Evolutionary conservation across 495 filamentous ascomycete genomes (phyloP), one percentile per base, ranked within the genome.

Genomic region (Podospora appendiculata): DNA sequence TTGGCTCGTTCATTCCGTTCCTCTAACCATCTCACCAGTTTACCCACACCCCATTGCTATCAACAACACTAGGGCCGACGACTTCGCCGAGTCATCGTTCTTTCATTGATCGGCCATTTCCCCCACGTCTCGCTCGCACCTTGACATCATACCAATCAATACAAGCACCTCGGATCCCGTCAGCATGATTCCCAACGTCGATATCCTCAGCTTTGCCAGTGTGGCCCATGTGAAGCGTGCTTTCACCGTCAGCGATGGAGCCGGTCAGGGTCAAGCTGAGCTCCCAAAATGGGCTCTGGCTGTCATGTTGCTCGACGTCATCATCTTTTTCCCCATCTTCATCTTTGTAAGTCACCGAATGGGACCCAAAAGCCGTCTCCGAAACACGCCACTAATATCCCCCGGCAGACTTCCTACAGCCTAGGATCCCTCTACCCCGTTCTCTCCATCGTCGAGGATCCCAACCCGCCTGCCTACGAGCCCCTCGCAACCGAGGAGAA

Each of bases 401-500:
- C 3, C 41, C 12, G 34, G 44, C 35, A 76, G 71, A 45, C 70
- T 47, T 50, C 54, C 40, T 77, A 77, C 58, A 70, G 70, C 14
- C 58, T 76, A 34, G 55, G 59, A 25, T 42, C 56, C 47, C 33
- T 77, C 44, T 71, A 67, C 49, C 69, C 72, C 12, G 72, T 69
- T 11, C 69, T 77, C 19, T 68, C 73, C 43, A 74, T 75, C 47
- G 61, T 77, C 55, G 74, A 77, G 50, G 73, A 77, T 56, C 73
- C 72, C n/a, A 70, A 65, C 48, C 72, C 74, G 45, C 71, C 74
- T 13, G 66, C 62, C 32, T 77, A 77, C 53, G 71, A 75, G 40
- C 61, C 73, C 47, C 45, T 48, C 54, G 52, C 61, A 45, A 58
- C 56, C 43, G 53, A 48, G 36, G 60, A 52, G 40, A 43, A 19